Evolutionary conservation across 371 early-diverging fungal species (phyloP).

Genomic region (Mortierella sp.): DNA sequence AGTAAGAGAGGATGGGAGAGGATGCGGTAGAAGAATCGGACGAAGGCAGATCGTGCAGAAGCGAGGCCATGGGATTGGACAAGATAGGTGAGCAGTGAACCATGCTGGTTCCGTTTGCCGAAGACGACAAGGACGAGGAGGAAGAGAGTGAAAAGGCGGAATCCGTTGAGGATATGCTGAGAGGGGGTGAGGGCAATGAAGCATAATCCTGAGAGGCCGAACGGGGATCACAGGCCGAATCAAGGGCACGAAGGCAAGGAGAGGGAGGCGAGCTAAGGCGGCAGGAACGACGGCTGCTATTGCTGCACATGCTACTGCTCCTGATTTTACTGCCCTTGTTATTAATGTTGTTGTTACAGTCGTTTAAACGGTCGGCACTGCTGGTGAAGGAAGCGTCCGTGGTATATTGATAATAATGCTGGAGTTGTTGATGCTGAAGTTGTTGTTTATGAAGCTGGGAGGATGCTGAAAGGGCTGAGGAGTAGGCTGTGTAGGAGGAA

Average conservation of each 20-base stretch:
- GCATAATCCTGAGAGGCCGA: slow-evolving; percentile 27
- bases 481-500: slow-evolving; percentile 45
- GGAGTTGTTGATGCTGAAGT: slow-evolving; percentile 9
- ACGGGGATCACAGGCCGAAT: slow-evolving; percentile 27
- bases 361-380: slow-evolving; percentile 17
- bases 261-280: slow-evolving; percentile 36
- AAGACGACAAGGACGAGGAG: neutral
- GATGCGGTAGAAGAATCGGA: slow-evolving; percentile 28
- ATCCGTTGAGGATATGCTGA: slow-evolving; percentile 47
- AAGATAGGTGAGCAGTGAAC: slow-evolving; percentile 52
- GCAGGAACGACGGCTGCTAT: slow-evolving; percentile 17
- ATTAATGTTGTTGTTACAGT: slow-evolving; percentile 9
- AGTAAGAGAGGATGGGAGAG: slow-evolving; percentile 31
- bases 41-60: slow-evolving; percentile 30
- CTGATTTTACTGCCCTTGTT: neutral
- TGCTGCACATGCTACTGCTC: slow-evolving; percentile 7
- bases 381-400: neutral
- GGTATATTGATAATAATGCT: slow-evolving; percentile 6
- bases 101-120: slow-evolving; percentile 46
- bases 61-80: slow-evolving; percentile 22
- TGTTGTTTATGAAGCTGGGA: slow-evolving; percentile 32
- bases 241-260: slow-evolving; percentile 50
- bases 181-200: slow-evolving; percentile 48
- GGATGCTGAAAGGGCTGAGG: slow-evolving; percentile 44
- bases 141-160: slow-evolving; percentile 27